These are phyloP conservation scores for Cryphonectria japonica DNA, from an alignment of 2,329 filamentous ascomycete genomes.

Conservation along the genomic window DNA sequence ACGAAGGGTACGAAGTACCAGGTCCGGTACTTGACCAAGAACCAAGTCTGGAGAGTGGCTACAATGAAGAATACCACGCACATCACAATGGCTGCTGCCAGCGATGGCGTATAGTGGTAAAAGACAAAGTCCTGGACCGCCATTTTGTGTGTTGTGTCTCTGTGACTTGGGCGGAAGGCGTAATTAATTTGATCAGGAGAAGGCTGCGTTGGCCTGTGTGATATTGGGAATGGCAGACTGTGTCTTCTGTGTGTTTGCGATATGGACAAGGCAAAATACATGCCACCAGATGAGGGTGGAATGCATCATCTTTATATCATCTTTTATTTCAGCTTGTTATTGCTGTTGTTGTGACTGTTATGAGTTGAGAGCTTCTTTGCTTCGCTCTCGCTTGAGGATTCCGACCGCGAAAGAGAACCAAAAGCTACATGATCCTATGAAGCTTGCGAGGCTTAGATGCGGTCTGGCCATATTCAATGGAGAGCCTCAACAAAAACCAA, in stretches of 20 bases:
- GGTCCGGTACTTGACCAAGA: slow-evolving; percentile 43
- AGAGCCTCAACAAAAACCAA: neutral
- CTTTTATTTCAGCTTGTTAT: neutral
- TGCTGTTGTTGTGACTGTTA: neutral
- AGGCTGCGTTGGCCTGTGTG: neutral
- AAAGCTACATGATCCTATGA: neutral
- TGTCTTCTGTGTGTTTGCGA: neutral
- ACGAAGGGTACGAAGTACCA: slow-evolving; percentile 58
- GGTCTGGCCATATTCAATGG: neutral
- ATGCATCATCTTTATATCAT: neutral
- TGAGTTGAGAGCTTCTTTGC: neutral
- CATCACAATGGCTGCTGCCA: slow-evolving; percentile 46
- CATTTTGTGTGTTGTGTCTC: neutral
- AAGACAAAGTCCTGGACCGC: slow-evolving; percentile 29
- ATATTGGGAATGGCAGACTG: neutral
- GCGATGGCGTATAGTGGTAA: slow-evolving; percentile 51
- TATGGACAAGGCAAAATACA: neutral
- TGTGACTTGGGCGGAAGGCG: neutral
- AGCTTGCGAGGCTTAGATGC: neutral
- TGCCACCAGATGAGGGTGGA: neutral
- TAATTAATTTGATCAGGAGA: too few relatives aligned
- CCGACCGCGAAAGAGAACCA: neutral
- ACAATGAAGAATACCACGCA: slow-evolving; percentile 45
- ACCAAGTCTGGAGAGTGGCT: slow-evolving; percentile 42
- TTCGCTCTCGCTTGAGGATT: neutral